Conservation (phyloP, 2,329 filamentous ascomycete genomes). For the Dothistroma pini region DNA sequence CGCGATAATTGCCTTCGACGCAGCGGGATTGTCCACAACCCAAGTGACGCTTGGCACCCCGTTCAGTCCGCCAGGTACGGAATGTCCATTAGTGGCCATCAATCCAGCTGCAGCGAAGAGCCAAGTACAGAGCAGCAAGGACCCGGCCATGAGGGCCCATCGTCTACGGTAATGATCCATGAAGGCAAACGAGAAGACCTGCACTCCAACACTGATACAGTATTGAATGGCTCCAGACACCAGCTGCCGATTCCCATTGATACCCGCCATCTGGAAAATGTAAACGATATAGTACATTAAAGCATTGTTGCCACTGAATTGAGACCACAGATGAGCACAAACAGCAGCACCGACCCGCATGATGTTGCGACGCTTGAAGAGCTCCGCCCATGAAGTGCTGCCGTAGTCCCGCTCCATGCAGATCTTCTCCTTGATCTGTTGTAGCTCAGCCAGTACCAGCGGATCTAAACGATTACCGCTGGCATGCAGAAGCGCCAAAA, state of each 20-base stretch:
- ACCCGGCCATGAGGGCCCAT: slow-evolving; percentile 11
- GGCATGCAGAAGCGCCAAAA: slow-evolving; percentile 8
- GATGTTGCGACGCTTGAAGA: slow-evolving; percentile 11
- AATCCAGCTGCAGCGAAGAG: slow-evolving; percentile 12
- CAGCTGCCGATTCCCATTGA: slow-evolving; percentile 9
- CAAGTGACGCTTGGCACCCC: slow-evolving; percentile 10
- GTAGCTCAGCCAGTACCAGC: slow-evolving; percentile 9
- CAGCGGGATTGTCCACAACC: slow-evolving; percentile 11
- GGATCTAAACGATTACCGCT: slow-evolving; percentile 7
- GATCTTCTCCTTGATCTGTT: slow-evolving; percentile 16
- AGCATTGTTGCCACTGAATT: slow-evolving; percentile 14
- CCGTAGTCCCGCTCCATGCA: slow-evolving; percentile 11
- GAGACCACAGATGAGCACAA: slow-evolving; percentile 12
- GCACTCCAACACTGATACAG: slow-evolving; percentile 14
- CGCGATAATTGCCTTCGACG: slow-evolving; percentile 10
- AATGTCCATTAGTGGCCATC: slow-evolving; percentile 10
- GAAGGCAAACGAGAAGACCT: slow-evolving; percentile 14
- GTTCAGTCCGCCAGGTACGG: slow-evolving; percentile 13
- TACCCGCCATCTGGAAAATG: slow-evolving; percentile 16
- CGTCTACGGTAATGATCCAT: slow-evolving; percentile 13
- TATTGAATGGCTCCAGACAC: slow-evolving; percentile 13
- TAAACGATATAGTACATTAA: slow-evolving; percentile 15
- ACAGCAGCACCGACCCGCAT: slow-evolving; percentile 10
- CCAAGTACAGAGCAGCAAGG: slow-evolving; percentile 6
- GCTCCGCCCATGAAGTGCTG: slow-evolving; percentile 11